Evolutionary conservation across 192 early-diverging fungal species (phyloP), one percentile per base, ranked within the genome.

Genomic region (Phycomyces blakesleeanus): DNA sequence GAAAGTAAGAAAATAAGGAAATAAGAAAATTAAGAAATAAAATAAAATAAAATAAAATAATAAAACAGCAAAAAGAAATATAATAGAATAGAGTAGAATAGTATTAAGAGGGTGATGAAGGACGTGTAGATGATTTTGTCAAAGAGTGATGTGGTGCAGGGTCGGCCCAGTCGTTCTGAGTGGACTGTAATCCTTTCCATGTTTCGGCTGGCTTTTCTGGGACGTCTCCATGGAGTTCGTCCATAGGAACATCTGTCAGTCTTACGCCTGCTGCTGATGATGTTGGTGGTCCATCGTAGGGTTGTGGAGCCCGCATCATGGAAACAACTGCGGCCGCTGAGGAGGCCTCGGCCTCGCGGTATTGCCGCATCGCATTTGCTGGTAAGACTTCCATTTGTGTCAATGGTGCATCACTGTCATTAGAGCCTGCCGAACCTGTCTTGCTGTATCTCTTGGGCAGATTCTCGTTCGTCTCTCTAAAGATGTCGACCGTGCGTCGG

Each of bases 371-470:
- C 15, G 22, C 14, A 52, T 52, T 52, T 18, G 49, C 61, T 18
- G 51, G 50, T 1, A 9, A 11, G 9, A 38, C 34, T 3, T 39
- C 53, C 41, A 56, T 54, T 16, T 64, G 63, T 18, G 63, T 56
- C 39, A 64, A 26, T n/a, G 63, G 63, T 3, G 15, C 11, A 26
- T 64, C 63, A 21, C 52, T 56, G 29, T 64, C 63, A 50, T 55
- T 64, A 6, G 51, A 72, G 5, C 64, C 64, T n/a, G 64, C 55
- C 5, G 70, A 72, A 12, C 68, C 68, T 37, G 68, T 24, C 55
- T 72, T 60, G 16, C 59, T 51, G 41, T 61, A 59, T n/a, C 47
- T 21, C 39, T 41, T 55, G 15, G 40, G 26, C 20, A 26, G 14
- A 12, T 34, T 20, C 26, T 29, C 10, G 8, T n/a, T n/a, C n/a